These are phyloP conservation scores for Fagopyrum tataricum DNA, from an alignment of 148 eudicot species.

Conservation along the genomic window DNA sequence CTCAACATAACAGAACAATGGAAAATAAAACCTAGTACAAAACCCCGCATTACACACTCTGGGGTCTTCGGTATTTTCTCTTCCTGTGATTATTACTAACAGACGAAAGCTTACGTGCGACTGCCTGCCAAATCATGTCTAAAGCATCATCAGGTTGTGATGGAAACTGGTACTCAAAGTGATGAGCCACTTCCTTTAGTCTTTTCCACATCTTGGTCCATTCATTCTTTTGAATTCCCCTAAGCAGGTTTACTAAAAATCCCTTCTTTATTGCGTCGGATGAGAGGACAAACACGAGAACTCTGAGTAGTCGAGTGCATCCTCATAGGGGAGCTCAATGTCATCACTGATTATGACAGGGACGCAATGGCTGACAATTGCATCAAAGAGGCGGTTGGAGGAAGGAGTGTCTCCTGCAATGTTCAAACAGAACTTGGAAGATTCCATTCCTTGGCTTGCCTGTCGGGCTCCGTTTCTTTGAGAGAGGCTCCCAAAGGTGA, in stretches of 20 bases:
- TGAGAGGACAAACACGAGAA: constrained; percentile 65
- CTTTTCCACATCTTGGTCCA: constrained; percentile 88
- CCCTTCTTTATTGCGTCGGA: constrained; percentile 66
- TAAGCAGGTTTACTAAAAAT: constrained; percentile 55
- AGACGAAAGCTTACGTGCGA: constrained; percentile 41
- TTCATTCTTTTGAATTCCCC: constrained; percentile 48
- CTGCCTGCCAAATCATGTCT: constrained; percentile 86
- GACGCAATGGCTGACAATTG: constrained; percentile 88
- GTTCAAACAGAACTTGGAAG: constrained; percentile 84
- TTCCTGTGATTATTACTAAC: constrained; percentile 26
- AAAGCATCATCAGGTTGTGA: constrained; percentile 71
- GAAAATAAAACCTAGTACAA: background rate
- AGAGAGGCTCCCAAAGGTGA: constrained; percentile 63
- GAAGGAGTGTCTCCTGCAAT: constrained; percentile 98
- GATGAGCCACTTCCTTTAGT: constrained; percentile 52
- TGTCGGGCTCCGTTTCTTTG: constrained; percentile 49
- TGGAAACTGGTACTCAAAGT: constrained; percentile 81
- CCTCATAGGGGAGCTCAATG: constrained; percentile 88
- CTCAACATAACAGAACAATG: background rate
- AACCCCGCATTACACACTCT: constrained; percentile 11
- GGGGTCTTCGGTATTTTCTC: constrained; percentile 38
- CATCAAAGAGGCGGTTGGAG: constrained; percentile 86
- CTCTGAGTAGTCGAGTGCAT: constrained; percentile 65
- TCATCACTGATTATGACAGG: constrained; percentile 89
- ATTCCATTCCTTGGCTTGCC: constrained; percentile 75